Evolutionary conservation across 192 early-diverging fungal genomes (phyloP).

Genomic region (Gamsiella multidivaricata): DNA sequence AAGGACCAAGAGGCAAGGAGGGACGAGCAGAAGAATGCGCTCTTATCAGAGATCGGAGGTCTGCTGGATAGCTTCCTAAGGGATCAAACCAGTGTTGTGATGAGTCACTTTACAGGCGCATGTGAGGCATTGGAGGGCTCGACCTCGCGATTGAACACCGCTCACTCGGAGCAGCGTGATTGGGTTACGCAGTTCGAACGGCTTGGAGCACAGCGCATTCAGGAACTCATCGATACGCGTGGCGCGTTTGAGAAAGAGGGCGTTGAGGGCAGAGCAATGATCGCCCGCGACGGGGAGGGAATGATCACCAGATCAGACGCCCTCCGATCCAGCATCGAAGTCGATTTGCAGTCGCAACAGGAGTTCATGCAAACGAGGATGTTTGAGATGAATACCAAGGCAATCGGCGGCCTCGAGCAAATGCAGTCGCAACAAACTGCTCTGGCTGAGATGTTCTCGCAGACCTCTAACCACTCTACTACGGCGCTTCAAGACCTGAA

Average conservation of each 20-base stretch:
- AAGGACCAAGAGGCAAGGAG: slow-evolving; percentile 15
- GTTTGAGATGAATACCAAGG: slow-evolving; percentile 4
- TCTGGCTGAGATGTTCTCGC: slow-evolving; percentile 11
- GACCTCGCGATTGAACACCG: background rate
- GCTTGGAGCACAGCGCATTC: slow-evolving; percentile 5
- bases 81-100: slow-evolving; percentile 20
- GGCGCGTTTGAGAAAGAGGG: slow-evolving; percentile 2
- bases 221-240: slow-evolving; percentile 14
- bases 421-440: slow-evolving; percentile 3
- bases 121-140: slow-evolving; percentile 15
- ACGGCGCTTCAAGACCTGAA: slow-evolving; percentile 25
- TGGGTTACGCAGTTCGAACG: slow-evolving; percentile 18
- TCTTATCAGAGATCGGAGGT: slow-evolving; percentile 28
- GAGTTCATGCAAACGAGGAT: slow-evolving; percentile 13
- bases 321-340: background rate
- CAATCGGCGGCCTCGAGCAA: slow-evolving; percentile 12
- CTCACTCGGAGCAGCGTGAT: slow-evolving; percentile 20
- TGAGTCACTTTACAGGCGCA: slow-evolving; percentile 21
- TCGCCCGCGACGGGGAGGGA: background rate
- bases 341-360: slow-evolving; percentile 17
- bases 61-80: slow-evolving; percentile 28
- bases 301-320: background rate
- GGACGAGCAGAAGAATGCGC: slow-evolving; percentile 3
- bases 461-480: slow-evolving; percentile 17
- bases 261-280: background rate